phyloP scores from a whole-genome alignment of 73 alveolate genomes.

The Paramecium bursaria region DNA sequence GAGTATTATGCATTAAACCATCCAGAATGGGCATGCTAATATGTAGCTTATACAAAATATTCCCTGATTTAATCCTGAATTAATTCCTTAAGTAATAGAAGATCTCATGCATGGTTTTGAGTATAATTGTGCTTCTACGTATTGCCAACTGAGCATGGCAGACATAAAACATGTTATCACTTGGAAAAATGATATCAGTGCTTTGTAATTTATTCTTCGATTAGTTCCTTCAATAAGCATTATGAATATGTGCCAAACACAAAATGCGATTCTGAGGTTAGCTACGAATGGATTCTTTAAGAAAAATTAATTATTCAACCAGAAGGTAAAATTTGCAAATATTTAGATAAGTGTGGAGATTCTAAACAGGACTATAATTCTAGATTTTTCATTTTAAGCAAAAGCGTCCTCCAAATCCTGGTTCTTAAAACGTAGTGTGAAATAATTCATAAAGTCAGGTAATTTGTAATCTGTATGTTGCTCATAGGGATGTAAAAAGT shows the following conservation, averaged over 20 bases:
- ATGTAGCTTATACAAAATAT: background rate
- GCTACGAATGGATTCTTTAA: slow-evolving; percentile 20
- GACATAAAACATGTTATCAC: background rate
- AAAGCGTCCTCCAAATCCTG: background rate
- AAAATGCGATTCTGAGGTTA: slow-evolving; percentile 24
- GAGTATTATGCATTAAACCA: background rate
- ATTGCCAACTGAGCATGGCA: background rate
- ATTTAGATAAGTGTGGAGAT: background rate
- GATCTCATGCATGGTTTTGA: background rate
- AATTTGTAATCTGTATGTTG: background rate
- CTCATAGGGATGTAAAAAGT: slow-evolving; percentile 35
- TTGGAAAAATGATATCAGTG: background rate
- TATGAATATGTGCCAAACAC: slow-evolving; percentile 4
- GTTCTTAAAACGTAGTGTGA: background rate
- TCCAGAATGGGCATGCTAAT: slow-evolving; percentile 23
- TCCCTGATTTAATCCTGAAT: slow-evolving; percentile 12
- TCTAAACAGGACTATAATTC: slow-evolving; percentile 34
- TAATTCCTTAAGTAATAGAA: slow-evolving; percentile 1
- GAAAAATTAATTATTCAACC: slow-evolving; percentile 10
- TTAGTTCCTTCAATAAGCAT: background rate
- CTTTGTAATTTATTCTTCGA: background rate
- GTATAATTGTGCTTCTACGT: slow-evolving; percentile 7
- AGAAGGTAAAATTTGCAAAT: background rate
- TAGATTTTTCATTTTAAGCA: slow-evolving; percentile 1
- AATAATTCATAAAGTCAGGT: background rate